phyloP scores from a whole-genome alignment of 2,329 filamentous ascomycete species.

The Fusarium hostae region DNA sequence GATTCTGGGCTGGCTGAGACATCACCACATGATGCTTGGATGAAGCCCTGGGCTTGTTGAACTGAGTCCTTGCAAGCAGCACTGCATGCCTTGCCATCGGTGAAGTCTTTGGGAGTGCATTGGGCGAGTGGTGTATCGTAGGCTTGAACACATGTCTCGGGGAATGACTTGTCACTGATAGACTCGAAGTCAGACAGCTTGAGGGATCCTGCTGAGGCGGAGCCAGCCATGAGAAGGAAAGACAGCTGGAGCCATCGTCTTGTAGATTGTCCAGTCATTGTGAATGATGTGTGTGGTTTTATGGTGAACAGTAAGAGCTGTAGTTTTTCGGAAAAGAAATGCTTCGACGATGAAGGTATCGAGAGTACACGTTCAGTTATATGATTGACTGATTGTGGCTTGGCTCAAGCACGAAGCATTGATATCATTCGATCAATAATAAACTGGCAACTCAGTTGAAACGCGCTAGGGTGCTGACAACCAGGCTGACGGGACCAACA shows the following conservation, averaged over 20 bases:
- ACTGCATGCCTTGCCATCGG: constrained; percentile 53
- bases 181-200: constrained; percentile 55
- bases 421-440: constrained; percentile 36
- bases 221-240: constrained; percentile 38
- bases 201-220: constrained; percentile 41
- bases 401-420: constrained; percentile 19
- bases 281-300: background rate
- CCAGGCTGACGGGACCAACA: constrained; percentile 27
- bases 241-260: constrained; percentile 42
- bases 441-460: constrained; percentile 40
- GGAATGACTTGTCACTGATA: constrained; percentile 51
- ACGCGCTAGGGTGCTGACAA: constrained; percentile 38
- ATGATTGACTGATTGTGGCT: constrained; percentile 14
- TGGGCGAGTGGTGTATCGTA: constrained; percentile 56
- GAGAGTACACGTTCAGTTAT: constrained; percentile 21
- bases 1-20: constrained; percentile 45
- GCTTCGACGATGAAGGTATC: background rate
- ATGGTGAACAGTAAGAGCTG: background rate
- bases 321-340: background rate
- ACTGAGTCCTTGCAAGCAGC: constrained; percentile 49
- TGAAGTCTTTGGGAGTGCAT: constrained; percentile 52
- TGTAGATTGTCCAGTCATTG: constrained; percentile 31
- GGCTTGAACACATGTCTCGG: constrained; percentile 53
- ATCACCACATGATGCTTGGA: constrained; percentile 44
- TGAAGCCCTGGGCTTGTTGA: constrained; percentile 41